Conservation (phyloP, 306 rosid genomes). For the Quercus ilex region DNA sequence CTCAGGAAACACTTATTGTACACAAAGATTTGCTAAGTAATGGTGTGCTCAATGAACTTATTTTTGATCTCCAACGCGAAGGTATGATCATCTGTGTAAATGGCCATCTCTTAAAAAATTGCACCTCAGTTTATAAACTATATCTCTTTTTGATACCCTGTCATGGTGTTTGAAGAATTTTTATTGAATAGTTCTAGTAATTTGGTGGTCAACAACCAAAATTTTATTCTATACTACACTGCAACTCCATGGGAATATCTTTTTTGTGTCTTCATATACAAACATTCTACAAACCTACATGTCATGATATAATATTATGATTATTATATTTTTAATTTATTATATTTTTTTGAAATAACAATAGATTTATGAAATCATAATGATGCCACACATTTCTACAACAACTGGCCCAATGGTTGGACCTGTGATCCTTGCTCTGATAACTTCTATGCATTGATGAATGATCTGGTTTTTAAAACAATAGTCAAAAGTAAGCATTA, state of each 20-base stretch:
- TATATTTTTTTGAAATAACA: too few relatives aligned
- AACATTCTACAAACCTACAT: too few relatives aligned
- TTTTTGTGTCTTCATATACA: too few relatives aligned
- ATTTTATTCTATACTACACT: too few relatives aligned
- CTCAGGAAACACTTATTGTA: slow-evolving; percentile 82
- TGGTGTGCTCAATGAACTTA: slow-evolving; percentile 48
- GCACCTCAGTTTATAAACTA: slow-evolving; percentile 5
- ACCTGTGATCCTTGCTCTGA: not conserved
- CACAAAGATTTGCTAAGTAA: slow-evolving; percentile 60
- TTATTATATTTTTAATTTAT: too few relatives aligned
- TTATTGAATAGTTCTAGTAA: not conserved
- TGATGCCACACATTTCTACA: not conserved
- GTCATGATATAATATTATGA: too few relatives aligned
- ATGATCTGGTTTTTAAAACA: too few relatives aligned
- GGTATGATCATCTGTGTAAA: slow-evolving; percentile 39
- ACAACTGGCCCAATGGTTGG: not conserved
- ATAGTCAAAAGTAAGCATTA: not conserved
- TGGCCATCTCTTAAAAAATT: slow-evolving; percentile 1
- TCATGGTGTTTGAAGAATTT: not conserved
- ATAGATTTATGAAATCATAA: not conserved
- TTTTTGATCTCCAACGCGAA: slow-evolving; percentile 55
- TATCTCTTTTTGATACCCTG: not conserved
- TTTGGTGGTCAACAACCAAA: not conserved
- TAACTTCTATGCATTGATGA: not conserved
- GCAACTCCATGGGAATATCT: too few relatives aligned